A percentile compares a stretch with the other conserved stretches of the same genome.
phyloP scores from a whole-genome alignment of 352 stramenopile species.

The Pythium sukuiense region DNA sequence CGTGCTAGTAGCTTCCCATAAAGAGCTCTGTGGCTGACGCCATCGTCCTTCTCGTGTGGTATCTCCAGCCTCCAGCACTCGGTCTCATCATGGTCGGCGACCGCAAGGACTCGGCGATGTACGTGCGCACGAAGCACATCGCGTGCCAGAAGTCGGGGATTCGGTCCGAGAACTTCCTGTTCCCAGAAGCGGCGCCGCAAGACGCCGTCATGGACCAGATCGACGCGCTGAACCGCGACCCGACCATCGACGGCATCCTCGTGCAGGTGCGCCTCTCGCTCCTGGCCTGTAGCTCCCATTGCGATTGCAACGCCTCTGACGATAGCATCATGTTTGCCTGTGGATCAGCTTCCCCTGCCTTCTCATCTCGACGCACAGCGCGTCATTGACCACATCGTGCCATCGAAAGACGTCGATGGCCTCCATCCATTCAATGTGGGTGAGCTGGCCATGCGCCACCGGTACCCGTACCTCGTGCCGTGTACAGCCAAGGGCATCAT shows the following conservation, averaged over 20 bases:
- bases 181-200: conserved; percentile 59
- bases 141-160: conserved; percentile 95
- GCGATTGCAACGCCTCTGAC: no score
- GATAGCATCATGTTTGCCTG: no score
- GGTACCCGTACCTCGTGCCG: conserved; percentile 89
- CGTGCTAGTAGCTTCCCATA: not conserved
- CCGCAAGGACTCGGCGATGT: conserved; percentile 95
- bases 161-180: conserved; percentile 85
- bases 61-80: conserved; percentile 87
- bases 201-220: conserved; percentile 64
- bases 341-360: conserved; percentile 87
- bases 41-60: not conserved
- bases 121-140: conserved; percentile 98
- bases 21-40: conserved; percentile 1
- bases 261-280: conserved; percentile 60
- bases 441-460: conserved; percentile 84
- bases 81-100: conserved; percentile 98
- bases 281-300: no score
- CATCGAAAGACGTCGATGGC: conserved; percentile 98
- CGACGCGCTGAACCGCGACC: conserved; percentile 71
- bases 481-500: conserved; percentile 98
- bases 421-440: conserved; percentile 98
- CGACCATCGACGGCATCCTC: conserved; percentile 81
- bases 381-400: conserved; percentile 93
- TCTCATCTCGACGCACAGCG: conserved; percentile 90